Conservation (phyloP, 164 flowering plant genomes). For the Vitis cinerea region DNA sequence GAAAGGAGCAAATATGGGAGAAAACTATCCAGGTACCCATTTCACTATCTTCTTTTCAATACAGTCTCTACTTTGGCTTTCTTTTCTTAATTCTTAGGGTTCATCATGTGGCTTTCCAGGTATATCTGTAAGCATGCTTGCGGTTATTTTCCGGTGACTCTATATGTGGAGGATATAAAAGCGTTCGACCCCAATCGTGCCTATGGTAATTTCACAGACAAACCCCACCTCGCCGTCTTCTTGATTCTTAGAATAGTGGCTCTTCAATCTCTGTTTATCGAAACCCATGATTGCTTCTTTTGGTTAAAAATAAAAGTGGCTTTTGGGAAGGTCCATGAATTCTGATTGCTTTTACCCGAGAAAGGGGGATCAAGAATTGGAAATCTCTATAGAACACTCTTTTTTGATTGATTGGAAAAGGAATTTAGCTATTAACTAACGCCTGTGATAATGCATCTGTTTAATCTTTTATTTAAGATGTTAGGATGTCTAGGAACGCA, state of each 20-base stretch:
- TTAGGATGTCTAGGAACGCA: too few relatives aligned
- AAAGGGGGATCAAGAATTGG: too few relatives aligned
- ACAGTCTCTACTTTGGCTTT: not conserved
- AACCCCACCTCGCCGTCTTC: not conserved
- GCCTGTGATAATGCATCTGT: too few relatives aligned
- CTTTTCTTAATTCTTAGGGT: not conserved
- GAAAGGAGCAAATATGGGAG: constrained; percentile 54
- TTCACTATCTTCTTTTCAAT: not conserved
- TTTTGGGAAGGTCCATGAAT: too few relatives aligned
- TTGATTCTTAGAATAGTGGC: not conserved
- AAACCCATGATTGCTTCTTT: not conserved
- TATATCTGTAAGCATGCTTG: constrained; percentile 73
- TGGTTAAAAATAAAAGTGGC: not conserved
- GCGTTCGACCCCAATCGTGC: constrained; percentile 74
- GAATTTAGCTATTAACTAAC: too few relatives aligned
- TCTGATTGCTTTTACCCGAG: too few relatives aligned
- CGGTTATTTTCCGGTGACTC: constrained; percentile 71
- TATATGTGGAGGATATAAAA: constrained; percentile 69
- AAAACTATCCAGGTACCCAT: constrained; percentile 49
- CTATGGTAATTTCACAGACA: constrained; percentile 43
- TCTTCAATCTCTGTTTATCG: not conserved
- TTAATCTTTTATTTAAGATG: too few relatives aligned
- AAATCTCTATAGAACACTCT: too few relatives aligned
- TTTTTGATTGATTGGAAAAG: too few relatives aligned
- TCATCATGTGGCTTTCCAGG: constrained; percentile 33